Conservation (phyloP, 768 basidiomycete genomes). For the Auricularia auricula-judae region DNA sequence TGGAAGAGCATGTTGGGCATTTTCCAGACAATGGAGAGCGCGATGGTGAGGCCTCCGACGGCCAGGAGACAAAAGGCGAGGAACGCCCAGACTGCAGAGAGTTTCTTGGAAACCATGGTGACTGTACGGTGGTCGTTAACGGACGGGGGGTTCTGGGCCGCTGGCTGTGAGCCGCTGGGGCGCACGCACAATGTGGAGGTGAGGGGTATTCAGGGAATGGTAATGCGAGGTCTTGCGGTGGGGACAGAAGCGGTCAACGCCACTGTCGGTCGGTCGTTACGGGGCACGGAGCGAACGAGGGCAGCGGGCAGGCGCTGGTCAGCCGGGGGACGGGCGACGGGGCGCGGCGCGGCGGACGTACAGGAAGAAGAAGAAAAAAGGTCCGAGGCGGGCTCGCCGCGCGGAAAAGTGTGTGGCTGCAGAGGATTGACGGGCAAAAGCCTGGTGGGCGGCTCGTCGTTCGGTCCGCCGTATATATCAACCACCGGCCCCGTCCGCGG, state of each 20-base stretch:
- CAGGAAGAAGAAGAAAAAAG: conserved; percentile 1
- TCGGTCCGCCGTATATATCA: neutral
- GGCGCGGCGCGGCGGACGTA: neutral
- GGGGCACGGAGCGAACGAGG: neutral
- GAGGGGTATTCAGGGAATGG: neutral
- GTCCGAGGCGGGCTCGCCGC: neutral
- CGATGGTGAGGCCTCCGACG: conserved; percentile 55
- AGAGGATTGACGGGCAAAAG: neutral
- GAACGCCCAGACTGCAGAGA: conserved; percentile 63
- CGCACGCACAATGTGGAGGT: neutral
- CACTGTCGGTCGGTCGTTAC: neutral
- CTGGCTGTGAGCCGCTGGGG: neutral
- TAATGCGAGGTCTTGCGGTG: neutral
- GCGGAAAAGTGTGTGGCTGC: neutral
- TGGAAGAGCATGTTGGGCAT: conserved; percentile 60
- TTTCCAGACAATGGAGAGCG: conserved; percentile 63
- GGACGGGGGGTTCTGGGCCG: neutral
- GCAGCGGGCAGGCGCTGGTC: neutral
- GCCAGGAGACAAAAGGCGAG: conserved; percentile 59
- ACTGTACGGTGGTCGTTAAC: neutral
- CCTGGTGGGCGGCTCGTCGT: neutral
- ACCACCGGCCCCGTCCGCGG: no score
- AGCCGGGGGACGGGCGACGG: neutral
- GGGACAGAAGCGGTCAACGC: neutral
- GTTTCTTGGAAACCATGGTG: conserved; percentile 59